These are phyloP conservation scores for Cercospora sojina DNA, from an alignment of 2,329 filamentous ascomycete genomes.

Conservation along the genomic window DNA sequence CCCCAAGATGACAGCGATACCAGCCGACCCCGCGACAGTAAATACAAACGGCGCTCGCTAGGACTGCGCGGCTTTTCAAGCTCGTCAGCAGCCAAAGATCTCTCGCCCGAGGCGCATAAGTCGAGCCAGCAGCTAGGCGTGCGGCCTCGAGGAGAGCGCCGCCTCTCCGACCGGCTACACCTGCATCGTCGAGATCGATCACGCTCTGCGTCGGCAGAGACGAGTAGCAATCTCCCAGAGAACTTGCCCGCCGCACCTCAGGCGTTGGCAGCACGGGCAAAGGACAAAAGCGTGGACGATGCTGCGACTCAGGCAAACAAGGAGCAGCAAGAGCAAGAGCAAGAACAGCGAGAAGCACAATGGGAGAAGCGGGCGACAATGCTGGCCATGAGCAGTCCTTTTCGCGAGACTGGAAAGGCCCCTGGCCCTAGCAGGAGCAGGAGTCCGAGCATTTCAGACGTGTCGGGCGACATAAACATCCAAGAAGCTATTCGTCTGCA, in stretches of 20 bases:
- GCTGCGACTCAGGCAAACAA: constrained; percentile 12
- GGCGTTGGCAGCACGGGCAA: constrained; percentile 45
- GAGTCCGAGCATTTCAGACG: constrained; percentile 41
- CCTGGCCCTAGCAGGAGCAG: constrained; percentile 27
- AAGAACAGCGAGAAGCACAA: constrained; percentile 63
- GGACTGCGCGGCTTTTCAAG: constrained; percentile 40
- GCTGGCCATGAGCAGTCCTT: constrained; percentile 60
- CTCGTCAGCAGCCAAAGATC: constrained; percentile 30
- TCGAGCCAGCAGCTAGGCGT: constrained; percentile 26
- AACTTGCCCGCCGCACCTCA: constrained; percentile 81
- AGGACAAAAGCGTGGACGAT: constrained; percentile 38
- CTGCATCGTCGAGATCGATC: constrained; percentile 53
- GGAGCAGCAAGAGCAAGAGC: constrained; percentile 45
- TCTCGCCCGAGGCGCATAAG: constrained; percentile 14
- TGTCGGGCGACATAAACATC: constrained; percentile 61
- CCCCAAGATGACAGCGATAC: constrained; percentile 42
- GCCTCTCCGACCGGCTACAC: constrained; percentile 70
- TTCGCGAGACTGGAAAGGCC: constrained; percentile 37
- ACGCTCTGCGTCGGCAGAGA: constrained; percentile 53
- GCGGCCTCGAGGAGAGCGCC: constrained; percentile 39
- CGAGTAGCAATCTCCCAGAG: constrained; percentile 72
- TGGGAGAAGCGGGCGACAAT: constrained; percentile 96
- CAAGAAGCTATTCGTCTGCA: constrained; percentile 95
- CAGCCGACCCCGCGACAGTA: constrained; percentile 13
- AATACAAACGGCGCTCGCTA: constrained; percentile 33